Conservation (phyloP, 352 stramenopile species). For the Peronospora farinosa region DNA sequence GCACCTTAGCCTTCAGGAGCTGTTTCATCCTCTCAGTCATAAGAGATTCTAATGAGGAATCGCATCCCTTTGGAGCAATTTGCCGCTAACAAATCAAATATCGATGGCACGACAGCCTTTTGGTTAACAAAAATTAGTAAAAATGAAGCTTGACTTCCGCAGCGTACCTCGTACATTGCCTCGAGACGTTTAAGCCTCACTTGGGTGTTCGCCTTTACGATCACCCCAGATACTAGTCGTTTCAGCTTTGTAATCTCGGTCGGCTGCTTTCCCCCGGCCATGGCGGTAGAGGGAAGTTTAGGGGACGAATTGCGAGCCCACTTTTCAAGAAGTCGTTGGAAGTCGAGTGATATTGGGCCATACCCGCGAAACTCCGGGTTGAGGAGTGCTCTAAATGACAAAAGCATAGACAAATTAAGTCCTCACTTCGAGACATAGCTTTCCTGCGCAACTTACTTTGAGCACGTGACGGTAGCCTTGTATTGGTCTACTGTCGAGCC, state of each 20-base stretch:
- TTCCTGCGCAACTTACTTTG: constrained; percentile 48
- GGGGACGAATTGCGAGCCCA: constrained; percentile 41
- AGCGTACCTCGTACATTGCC: constrained; percentile 55
- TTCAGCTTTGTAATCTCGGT: constrained; percentile 29
- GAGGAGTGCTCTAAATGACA: constrained; percentile 42
- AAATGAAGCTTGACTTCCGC: neutral
- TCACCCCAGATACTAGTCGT: constrained; percentile 44
- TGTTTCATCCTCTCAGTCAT: constrained; percentile 43
- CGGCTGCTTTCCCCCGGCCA: constrained; percentile 8
- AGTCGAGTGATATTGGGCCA: constrained; percentile 50
- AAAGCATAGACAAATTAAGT: constrained; percentile 3
- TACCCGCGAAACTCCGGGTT: constrained; percentile 47
- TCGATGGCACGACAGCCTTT: neutral
- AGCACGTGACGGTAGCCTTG: constrained; percentile 73
- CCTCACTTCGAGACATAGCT: neutral
- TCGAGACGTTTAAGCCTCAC: constrained; percentile 60
- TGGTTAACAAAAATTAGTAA: neutral
- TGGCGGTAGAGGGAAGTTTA: constrained; percentile 22
- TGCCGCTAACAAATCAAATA: constrained; percentile 23
- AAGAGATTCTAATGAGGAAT: constrained; percentile 35
- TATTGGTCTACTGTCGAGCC: constrained; percentile 60
- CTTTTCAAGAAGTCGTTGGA: constrained; percentile 59
- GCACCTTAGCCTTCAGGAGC: constrained; percentile 41
- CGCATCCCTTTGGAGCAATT: constrained; percentile 26
- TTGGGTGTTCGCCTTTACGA: constrained; percentile 36